A percentile compares a stretch with the other conserved stretches of the same genome.
These are phyloP conservation scores for Talaromyces liani DNA, from an alignment of 495 filamentous ascomycete genomes.

Conservation along the genomic window DNA sequence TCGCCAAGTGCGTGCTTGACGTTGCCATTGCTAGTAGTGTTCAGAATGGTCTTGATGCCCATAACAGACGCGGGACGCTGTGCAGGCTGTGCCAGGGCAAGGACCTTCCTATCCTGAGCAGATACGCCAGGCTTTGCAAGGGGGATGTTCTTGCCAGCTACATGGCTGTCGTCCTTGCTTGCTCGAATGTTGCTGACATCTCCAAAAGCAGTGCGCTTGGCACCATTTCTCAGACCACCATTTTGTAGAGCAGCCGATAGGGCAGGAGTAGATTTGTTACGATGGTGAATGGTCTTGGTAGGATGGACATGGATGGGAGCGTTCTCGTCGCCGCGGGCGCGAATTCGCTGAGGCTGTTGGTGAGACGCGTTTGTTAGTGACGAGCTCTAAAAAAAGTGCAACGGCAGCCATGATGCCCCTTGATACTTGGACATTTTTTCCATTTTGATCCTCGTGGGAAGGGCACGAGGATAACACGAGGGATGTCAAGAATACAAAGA, in stretches of 20 bases:
- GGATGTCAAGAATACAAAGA: slow-evolving; percentile 8
- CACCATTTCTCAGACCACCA: slow-evolving; percentile 54
- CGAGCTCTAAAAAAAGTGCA: not conserved
- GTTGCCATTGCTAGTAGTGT: slow-evolving; percentile 30
- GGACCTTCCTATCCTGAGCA: slow-evolving; percentile 37
- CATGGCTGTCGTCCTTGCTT: slow-evolving; percentile 45
- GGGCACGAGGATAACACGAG: not conserved
- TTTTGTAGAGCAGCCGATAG: slow-evolving; percentile 49
- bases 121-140: slow-evolving; percentile 29
- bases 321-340: slow-evolving; percentile 71
- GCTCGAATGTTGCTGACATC: slow-evolving; percentile 68
- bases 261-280: slow-evolving; percentile 73
- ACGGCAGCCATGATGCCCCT: not conserved
- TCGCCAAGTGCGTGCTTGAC: slow-evolving; percentile 25
- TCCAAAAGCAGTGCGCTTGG: slow-evolving; percentile 70
- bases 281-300: slow-evolving; percentile 63
- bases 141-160: slow-evolving; percentile 39
- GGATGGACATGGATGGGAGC: slow-evolving; percentile 39
- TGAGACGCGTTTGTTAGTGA: not conserved
- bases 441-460: not conserved
- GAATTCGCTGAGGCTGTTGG: slow-evolving; percentile 65
- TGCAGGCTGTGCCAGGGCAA: slow-evolving; percentile 51
- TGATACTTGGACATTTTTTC: not conserved
- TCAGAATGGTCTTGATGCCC: slow-evolving; percentile 37
- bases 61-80: slow-evolving; percentile 53